Evolutionary conservation across 208 protist species (phyloP), one percentile per base, ranked within the genome.

Genomic region (Leishmania lainsoni): DNA sequence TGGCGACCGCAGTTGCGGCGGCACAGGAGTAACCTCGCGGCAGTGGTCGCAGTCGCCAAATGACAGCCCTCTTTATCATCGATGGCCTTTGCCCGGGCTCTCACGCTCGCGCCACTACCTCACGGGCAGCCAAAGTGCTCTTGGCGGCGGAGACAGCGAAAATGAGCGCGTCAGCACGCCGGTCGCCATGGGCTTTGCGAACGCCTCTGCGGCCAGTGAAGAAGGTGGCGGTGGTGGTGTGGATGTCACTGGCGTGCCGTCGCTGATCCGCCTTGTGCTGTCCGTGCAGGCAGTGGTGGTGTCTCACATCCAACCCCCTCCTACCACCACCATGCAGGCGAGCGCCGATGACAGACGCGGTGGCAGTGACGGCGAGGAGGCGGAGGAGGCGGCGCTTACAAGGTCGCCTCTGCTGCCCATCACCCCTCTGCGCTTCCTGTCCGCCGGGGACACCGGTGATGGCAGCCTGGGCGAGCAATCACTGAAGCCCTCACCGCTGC

Each of bases 231-330:
- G 32, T 32, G 54, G 17, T 35, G 75, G 54, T 75, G 26, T 65
- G 61, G 22, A 74, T 54, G 35, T 51, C 73, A 35, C 78, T 26
- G 69, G 49, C 22, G 51, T 82, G 58, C 72, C 82, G 49, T 75
- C 74, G 61, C 78, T 86, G 45, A 66, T 69, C 4, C 78, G 82
- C 26, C 48, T 81, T 39, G 42, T 86, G 10, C 9, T 75, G 54
- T 69, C 78, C 12, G 48, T 86, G 9, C 20, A 76, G 74, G 77
- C 73, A 9, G 29, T 86, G 3, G 39, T 66, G 26, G 68, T 79
- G 78, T 63, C 82, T 10, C 75, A 82, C 74, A 76, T 86, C 73
- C 72, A 75, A 22, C 17, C 48, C 8, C 73, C 66, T 71, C 20
- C 20, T 20, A 2, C 1, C 66, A 71, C 35, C 66, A n/a, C 16